A percentile compares a stretch with the other conserved stretches of the same genome.
phyloP scores from a whole-genome alignment of 1,284 basidiomycete genomes.

The Ustilago vetiveriae region DNA sequence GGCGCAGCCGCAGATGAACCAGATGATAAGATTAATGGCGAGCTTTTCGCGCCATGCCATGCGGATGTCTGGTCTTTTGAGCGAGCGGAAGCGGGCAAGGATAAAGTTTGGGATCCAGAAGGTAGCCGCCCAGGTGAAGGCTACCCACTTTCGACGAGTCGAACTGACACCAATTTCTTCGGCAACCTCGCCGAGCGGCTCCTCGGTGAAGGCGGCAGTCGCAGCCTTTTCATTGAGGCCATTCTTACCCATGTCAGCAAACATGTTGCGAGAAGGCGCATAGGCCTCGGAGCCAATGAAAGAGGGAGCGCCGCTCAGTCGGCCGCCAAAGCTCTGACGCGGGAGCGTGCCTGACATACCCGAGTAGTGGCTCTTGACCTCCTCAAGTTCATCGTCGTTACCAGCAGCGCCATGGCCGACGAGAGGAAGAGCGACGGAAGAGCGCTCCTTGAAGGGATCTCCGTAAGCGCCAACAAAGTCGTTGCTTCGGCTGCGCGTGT shows the following conservation, averaged over 20 bases:
- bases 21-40: conserved; percentile 89
- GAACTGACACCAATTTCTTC: conserved; percentile 85
- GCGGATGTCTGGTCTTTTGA: conserved; percentile 92
- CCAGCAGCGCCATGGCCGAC: conserved; percentile 69
- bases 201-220: conserved; percentile 48
- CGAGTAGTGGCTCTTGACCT: conserved; percentile 54
- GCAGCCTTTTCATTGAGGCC: conserved; percentile 67
- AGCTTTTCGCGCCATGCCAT: conserved; percentile 99
- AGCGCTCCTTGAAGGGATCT: conserved; percentile 65
- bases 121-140: conserved; percentile 87
- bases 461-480: conserved; percentile 61
- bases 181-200: conserved; percentile 74
- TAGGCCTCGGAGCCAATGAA: conserved; percentile 70
- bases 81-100: conserved; percentile 79
- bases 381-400: conserved; percentile 43
- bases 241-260: conserved; percentile 75
- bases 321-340: conserved; percentile 40
- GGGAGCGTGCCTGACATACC: conserved; percentile 36
- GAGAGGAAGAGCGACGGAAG: conserved; percentile 72
- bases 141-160: conserved; percentile 85
- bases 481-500: conserved; percentile 68
- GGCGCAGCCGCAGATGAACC: conserved; percentile 87
- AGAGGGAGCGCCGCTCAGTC: conserved; percentile 37
- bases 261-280: conserved; percentile 93
- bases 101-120: conserved; percentile 85